Percentiles rank a stretch among this genome's conserved stretches.
phyloP scores from a whole-genome alignment of 176 grass and related monocot genomes.

The Bothriochloa decipiens region DNA sequence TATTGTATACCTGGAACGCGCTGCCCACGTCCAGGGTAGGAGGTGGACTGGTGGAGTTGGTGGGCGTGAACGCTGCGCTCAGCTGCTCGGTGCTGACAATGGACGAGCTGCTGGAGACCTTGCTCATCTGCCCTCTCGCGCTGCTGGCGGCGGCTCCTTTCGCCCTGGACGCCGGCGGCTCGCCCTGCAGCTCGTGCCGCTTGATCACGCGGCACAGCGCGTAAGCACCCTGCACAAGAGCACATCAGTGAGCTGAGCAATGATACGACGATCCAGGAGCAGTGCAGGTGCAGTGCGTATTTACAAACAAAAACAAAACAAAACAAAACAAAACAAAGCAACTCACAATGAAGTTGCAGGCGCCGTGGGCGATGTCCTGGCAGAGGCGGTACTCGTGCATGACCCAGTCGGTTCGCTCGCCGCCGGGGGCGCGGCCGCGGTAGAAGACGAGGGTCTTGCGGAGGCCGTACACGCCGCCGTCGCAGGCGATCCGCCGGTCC shows the following conservation, averaged over 20 bases:
- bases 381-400: conserved; percentile 99
- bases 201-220: conserved; percentile 89
- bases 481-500: conserved; percentile 81
- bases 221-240: conserved; percentile 68
- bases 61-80: background rate
- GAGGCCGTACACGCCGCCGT: conserved; percentile 64
- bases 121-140: conserved; percentile 23
- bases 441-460: conserved; percentile 99
- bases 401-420: conserved; percentile 94
- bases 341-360: conserved; percentile 72
- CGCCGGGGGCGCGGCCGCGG: conserved; percentile 83
- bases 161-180: conserved; percentile 22
- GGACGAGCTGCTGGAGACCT: conserved; percentile 50
- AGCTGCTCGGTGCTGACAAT: conserved; percentile 54
- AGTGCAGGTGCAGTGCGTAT: too few species aligned
- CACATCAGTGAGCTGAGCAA: too few species aligned
- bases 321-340: too few species aligned
- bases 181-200: conserved; percentile 50
- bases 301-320: too few species aligned
- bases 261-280: too few species aligned
- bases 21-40: conserved; percentile 17
- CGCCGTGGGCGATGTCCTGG: conserved; percentile 76
- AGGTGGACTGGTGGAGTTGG: background rate
- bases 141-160: background rate
- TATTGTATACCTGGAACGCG: conserved; percentile 23